These are phyloP conservation scores for Lasiodiplodia sp. DNA, from an alignment of 2,329 filamentous ascomycete species.

Conservation along the genomic window DNA sequence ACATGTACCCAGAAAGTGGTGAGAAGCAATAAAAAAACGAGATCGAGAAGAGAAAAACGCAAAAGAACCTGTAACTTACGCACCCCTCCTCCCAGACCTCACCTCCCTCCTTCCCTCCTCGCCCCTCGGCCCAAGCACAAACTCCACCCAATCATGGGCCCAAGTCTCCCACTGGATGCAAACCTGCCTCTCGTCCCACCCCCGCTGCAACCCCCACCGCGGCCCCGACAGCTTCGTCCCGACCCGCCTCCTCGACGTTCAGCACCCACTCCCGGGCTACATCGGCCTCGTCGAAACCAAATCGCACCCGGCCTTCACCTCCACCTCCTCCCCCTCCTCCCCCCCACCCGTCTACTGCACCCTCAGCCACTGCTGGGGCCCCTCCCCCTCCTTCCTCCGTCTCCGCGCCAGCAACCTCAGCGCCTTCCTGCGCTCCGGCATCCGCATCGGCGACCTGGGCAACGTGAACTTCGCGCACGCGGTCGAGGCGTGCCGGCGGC, in stretches of 20 bases:
- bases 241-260: neutral
- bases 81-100: neutral
- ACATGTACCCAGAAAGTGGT: conserved; percentile 8
- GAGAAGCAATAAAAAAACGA: neutral
- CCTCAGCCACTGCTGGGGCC: neutral
- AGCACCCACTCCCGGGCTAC: neutral
- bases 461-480: neutral
- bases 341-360: neutral
- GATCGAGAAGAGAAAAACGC: neutral
- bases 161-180: neutral
- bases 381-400: neutral
- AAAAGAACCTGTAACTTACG: neutral
- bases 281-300: neutral
- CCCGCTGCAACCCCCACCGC: neutral
- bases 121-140: neutral
- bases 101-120: neutral
- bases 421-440: neutral
- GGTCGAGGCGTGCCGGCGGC: neutral
- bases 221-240: neutral
- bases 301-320: neutral
- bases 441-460: neutral
- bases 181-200: neutral
- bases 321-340: neutral
- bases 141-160: neutral
- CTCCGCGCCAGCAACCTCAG: neutral